Evolutionary conservation across 2,329 filamentous ascomycete species (phyloP).

Genomic region (Diplodia intermedia): DNA sequence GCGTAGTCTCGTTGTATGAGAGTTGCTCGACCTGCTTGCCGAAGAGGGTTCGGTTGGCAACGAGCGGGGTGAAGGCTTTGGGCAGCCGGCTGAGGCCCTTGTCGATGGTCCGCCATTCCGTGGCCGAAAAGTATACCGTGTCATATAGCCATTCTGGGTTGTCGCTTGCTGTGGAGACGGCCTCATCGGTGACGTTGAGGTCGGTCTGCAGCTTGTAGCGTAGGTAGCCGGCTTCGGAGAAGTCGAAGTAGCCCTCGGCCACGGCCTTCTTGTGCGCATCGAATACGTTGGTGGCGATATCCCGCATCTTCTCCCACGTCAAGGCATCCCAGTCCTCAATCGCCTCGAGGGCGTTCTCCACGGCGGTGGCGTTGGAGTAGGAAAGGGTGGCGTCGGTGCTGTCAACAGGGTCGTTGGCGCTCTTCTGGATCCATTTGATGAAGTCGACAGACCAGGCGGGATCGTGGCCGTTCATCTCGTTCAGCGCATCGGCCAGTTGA

Average conservation of each 20-base stretch:
- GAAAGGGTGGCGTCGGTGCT: slow-evolving; percentile 43
- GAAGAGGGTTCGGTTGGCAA: slow-evolving; percentile 64
- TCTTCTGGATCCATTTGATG: slow-evolving; percentile 67
- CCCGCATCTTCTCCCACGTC: slow-evolving; percentile 41
- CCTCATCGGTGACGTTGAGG: slow-evolving; percentile 63
- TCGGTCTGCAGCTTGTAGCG: slow-evolving; percentile 63
- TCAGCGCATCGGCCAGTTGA: slow-evolving; percentile 66
- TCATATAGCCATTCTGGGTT: slow-evolving; percentile 64
- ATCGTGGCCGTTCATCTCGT: slow-evolving; percentile 64
- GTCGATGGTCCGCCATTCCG: slow-evolving; percentile 70
- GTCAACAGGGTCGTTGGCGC: slow-evolving; percentile 60
- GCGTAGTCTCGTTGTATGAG: slow-evolving; percentile 57
- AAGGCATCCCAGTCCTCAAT: slow-evolving; percentile 49
- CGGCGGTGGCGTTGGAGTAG: slow-evolving; percentile 46
- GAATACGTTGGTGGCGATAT: slow-evolving; percentile 56
- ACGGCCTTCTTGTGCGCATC: slow-evolving; percentile 62
- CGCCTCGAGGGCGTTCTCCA: slow-evolving; percentile 49
- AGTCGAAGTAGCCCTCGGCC: slow-evolving; percentile 65
- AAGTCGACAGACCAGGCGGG: slow-evolving; percentile 61
- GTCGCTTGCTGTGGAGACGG: slow-evolving; percentile 52
- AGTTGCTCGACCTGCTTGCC: slow-evolving; percentile 65
- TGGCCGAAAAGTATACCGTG: slow-evolving; percentile 65
- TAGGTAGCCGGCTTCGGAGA: slow-evolving; percentile 69
- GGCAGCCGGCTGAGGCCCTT: slow-evolving; percentile 66
- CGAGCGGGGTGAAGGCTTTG: slow-evolving; percentile 66